phyloP scores from a whole-genome alignment of 495 filamentous ascomycete genomes.

The Articulospora tetracladia region DNA sequence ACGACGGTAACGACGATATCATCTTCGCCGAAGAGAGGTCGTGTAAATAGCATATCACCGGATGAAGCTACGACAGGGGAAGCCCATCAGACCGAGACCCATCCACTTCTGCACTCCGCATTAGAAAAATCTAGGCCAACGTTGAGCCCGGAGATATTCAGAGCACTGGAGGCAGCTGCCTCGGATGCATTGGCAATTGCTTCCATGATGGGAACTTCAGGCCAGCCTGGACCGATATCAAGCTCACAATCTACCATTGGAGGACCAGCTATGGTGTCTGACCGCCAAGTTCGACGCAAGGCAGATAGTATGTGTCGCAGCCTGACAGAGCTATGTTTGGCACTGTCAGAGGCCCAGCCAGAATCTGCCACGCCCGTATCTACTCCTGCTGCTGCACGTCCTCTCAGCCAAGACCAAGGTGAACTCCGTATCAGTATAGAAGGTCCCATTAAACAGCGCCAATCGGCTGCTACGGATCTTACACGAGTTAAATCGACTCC shows the following conservation, averaged over 20 bases:
- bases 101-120: constrained; percentile 78
- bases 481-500: constrained; percentile 46
- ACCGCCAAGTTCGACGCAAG: constrained; percentile 82
- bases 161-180: constrained; percentile 75
- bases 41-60: constrained; percentile 49
- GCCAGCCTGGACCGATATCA: constrained; percentile 56
- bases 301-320: constrained; percentile 90
- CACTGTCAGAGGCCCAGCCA: constrained; percentile 59
- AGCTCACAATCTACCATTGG: constrained; percentile 60
- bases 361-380: constrained; percentile 12
- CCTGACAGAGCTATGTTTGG: constrained; percentile 87
- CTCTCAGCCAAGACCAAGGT: constrained; percentile 22
- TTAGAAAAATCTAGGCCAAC: constrained; percentile 68
- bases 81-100: constrained; percentile 40
- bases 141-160: constrained; percentile 68
- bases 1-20: constrained; percentile 93
- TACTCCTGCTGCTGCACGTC: constrained; percentile 17
- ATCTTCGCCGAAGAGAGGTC: constrained; percentile 70
- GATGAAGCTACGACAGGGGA: constrained; percentile 35
- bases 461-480: constrained; percentile 41
- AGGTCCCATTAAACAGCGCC: constrained; percentile 24
- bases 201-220: constrained; percentile 64
- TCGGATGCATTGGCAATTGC: constrained; percentile 76
- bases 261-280: constrained; percentile 54
- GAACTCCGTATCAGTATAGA: constrained; percentile 13